These are phyloP conservation scores for Massospora cicadina DNA, from an alignment of 371 early-diverging fungal genomes.

Conservation along the genomic window DNA sequence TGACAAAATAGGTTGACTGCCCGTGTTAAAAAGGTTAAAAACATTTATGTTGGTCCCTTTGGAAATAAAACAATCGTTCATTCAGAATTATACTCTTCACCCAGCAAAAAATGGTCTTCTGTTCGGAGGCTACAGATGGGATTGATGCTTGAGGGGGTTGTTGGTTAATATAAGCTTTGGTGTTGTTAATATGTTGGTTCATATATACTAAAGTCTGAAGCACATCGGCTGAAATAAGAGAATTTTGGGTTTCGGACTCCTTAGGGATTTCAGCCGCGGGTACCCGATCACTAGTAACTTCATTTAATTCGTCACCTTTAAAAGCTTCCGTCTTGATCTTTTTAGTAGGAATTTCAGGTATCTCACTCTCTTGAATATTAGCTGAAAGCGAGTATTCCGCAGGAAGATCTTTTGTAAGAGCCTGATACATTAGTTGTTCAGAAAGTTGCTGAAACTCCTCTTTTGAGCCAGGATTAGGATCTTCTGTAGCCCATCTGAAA, in stretches of 20 bases:
- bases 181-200: conserved; percentile 6
- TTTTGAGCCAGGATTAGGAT: conserved; percentile 47
- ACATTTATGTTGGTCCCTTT: too few species aligned
- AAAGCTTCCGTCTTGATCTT: background rate
- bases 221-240: background rate
- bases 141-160: background rate
- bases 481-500: conserved; percentile 59
- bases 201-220: background rate
- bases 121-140: background rate
- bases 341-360: background rate
- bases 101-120: background rate
- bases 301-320: background rate
- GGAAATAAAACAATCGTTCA: too few species aligned
- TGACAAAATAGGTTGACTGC: too few species aligned
- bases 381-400: conserved; percentile 22
- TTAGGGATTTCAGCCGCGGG: background rate
- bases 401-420: conserved; percentile 41
- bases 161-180: background rate
- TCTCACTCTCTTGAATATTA: background rate
- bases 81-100: background rate
- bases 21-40: too few species aligned
- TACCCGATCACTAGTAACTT: background rate
- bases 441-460: conserved; percentile 28
- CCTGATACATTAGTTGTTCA: conserved; percentile 26
- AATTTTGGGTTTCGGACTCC: background rate